Conservation (phyloP, 169 alveolate species). For the Plasmodium billcollinsi region DNA sequence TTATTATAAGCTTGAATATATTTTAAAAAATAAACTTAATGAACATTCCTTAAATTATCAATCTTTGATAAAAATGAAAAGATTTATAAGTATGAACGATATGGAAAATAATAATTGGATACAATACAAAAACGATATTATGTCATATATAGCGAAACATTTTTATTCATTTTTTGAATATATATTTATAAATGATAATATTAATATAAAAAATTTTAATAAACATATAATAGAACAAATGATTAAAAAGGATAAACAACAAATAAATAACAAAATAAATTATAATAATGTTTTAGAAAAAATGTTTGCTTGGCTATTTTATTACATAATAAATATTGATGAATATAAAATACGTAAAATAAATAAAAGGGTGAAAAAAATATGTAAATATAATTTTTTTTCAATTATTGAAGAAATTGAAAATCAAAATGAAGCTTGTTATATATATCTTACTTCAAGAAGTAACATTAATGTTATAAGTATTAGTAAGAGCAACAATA, state of each 20-base stretch:
- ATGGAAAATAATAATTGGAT: conserved; percentile 14
- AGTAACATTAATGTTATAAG: conserved; percentile 46
- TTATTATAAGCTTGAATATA: conserved; percentile 25
- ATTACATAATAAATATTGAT: neutral
- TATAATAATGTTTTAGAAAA: neutral
- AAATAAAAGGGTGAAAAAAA: conserved; percentile 19
- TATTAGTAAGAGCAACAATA: conserved; percentile 52
- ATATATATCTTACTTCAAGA: conserved; percentile 36
- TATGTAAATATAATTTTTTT: conserved; percentile 35
- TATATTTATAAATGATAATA: neutral
- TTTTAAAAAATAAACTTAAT: conserved; percentile 40
- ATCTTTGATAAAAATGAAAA: conserved; percentile 34
- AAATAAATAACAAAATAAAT: neutral
- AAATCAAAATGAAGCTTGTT: conserved; percentile 25
- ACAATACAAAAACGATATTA: conserved; percentile 8
- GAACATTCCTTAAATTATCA: conserved; percentile 54
- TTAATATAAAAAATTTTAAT: neutral
- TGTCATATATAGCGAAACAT: conserved; percentile 5
- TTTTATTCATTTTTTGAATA: conserved; percentile 6
- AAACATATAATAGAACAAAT: neutral
- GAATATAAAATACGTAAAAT: neutral
- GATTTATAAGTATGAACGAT: neutral
- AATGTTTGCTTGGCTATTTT: conserved; percentile 12
- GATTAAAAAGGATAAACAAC: neutral
- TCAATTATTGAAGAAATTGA: conserved; percentile 65